Percentiles rank a stretch among this genome's conserved stretches.
These are phyloP conservation scores for Tylopilus vinaceipallidus DNA, from an alignment of 768 basidiomycete genomes.

Conservation along the genomic window DNA sequence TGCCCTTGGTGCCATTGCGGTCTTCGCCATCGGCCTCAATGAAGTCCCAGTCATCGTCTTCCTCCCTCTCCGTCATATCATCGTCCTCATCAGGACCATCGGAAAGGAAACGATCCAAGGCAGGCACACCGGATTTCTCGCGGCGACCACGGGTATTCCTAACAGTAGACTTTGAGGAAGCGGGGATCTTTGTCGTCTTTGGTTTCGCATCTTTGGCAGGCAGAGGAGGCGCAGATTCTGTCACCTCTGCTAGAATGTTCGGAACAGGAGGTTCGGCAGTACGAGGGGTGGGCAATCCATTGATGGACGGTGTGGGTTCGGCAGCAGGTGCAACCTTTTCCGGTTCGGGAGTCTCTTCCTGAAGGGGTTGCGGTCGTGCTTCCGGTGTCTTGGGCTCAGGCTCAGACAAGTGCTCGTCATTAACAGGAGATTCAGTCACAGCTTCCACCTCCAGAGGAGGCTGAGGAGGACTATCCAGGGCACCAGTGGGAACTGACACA, in stretches of 20 bases:
- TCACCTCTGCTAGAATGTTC: slow-evolving; percentile 6
- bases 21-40: slow-evolving; percentile 84
- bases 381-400: slow-evolving; percentile 76
- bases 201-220: slow-evolving; percentile 34
- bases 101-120: slow-evolving; percentile 70
- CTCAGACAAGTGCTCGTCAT: slow-evolving; percentile 41
- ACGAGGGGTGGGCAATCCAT: slow-evolving; percentile 16
- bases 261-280: slow-evolving; percentile 10
- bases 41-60: slow-evolving; percentile 92
- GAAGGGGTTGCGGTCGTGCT: slow-evolving; percentile 46
- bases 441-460: slow-evolving; percentile 29
- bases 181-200: slow-evolving; percentile 22
- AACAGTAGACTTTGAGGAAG: slow-evolving; percentile 14
- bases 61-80: slow-evolving; percentile 41
- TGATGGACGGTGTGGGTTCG: slow-evolving; percentile 16
- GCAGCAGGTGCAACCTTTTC: slow-evolving; percentile 12
- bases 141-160: slow-evolving; percentile 47
- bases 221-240: slow-evolving; percentile 26
- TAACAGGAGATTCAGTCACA: slow-evolving; percentile 36
- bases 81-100: slow-evolving; percentile 48
- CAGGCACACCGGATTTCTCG: slow-evolving; percentile 82
- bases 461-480: slow-evolving; percentile 20
- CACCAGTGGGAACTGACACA: slow-evolving; percentile 21
- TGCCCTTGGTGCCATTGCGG: slow-evolving; percentile 74
- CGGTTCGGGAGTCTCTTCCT: slow-evolving; percentile 20